phyloP scores from a whole-genome alignment of 2,329 filamentous ascomycete genomes.

The Arthrobotrys conoides region DNA sequence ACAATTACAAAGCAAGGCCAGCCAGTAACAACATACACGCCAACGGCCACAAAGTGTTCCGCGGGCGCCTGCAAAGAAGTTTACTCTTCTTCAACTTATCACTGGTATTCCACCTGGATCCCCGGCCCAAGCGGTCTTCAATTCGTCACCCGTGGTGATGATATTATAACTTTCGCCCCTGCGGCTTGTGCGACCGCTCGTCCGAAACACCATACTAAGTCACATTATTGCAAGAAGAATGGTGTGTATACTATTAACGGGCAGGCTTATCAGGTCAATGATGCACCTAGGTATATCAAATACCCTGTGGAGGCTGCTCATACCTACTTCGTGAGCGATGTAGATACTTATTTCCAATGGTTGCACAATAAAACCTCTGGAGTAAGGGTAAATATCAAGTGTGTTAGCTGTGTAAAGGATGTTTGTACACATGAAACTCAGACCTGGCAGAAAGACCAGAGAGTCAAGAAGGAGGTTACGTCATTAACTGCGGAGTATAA shows the following conservation, averaged over 20 bases:
- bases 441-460: slow-evolving; percentile 5
- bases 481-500: neutral
- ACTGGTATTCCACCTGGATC: slow-evolving; percentile 20
- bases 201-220: neutral
- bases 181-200: neutral
- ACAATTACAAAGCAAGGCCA: slow-evolving; percentile 21
- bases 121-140: neutral
- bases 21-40: neutral
- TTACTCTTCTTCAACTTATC: neutral
- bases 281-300: slow-evolving; percentile 2
- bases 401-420: neutral
- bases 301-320: neutral
- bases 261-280: neutral
- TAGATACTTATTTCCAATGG: slow-evolving; percentile 15
- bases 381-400: neutral
- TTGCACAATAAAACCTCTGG: slow-evolving; percentile 13
- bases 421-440: neutral
- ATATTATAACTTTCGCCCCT: neutral
- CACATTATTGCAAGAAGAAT: slow-evolving; percentile 11
- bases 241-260: neutral
- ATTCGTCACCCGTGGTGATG: slow-evolving; percentile 10
- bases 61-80: neutral
- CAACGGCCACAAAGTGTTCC: slow-evolving; percentile 6
- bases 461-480: neutral
- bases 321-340: slow-evolving; percentile 1